phyloP scores from a whole-genome alignment of 2,329 filamentous ascomycete species.

The Bretziella fagacearum region DNA sequence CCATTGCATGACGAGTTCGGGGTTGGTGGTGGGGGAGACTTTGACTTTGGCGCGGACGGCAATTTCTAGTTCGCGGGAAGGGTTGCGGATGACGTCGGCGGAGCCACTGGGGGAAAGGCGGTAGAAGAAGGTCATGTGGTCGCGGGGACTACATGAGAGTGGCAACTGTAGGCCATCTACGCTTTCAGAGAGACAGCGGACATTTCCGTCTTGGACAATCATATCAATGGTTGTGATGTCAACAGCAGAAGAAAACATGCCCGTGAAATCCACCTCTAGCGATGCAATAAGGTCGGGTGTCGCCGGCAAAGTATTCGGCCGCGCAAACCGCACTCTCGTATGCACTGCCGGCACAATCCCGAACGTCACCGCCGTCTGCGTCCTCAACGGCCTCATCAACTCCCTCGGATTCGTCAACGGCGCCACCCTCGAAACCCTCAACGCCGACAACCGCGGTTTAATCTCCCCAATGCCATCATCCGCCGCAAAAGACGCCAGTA shows the following conservation, averaged over 20 bases:
- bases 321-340: slow-evolving; percentile 54
- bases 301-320: slow-evolving; percentile 40
- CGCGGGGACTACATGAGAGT: slow-evolving; percentile 48
- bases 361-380: slow-evolving; percentile 44
- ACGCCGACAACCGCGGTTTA: slow-evolving; percentile 51
- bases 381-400: slow-evolving; percentile 44
- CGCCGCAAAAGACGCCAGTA: slow-evolving; percentile 55
- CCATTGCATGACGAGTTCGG: slow-evolving; percentile 49
- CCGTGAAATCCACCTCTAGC: slow-evolving; percentile 57
- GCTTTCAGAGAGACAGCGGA: slow-evolving; percentile 20
- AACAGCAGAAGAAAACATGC: slow-evolving; percentile 51
- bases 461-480: slow-evolving; percentile 47
- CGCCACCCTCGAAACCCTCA: slow-evolving; percentile 57
- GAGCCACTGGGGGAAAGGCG: slow-evolving; percentile 31
- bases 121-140: slow-evolving; percentile 62
- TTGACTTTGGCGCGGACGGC: slow-evolving; percentile 43
- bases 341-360: slow-evolving; percentile 53
- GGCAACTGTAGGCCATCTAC: slow-evolving; percentile 37
- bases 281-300: slow-evolving; percentile 49
- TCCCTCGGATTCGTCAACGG: slow-evolving; percentile 48
- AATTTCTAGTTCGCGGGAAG: slow-evolving; percentile 38
- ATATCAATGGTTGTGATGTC: slow-evolving; percentile 42
- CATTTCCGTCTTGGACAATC: slow-evolving; percentile 37
- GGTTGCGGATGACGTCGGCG: slow-evolving; percentile 30
- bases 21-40: slow-evolving; percentile 38